phyloP scores from a whole-genome alignment of 2,329 filamentous ascomycete species.

The Aquanectria penicillioides region DNA sequence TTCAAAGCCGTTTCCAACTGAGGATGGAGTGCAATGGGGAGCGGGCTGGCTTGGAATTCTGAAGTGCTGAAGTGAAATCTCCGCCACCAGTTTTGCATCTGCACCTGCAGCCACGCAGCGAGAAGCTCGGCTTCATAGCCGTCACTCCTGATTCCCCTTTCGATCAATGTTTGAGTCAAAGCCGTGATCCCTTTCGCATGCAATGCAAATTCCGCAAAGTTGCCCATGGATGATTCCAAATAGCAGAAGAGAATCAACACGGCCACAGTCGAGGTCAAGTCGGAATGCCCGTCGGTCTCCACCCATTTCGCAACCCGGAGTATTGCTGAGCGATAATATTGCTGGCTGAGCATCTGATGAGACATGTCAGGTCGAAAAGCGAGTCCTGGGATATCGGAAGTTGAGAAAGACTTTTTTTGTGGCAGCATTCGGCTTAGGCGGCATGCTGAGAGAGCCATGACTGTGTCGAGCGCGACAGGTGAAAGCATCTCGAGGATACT shows the following conservation, averaged over 20 bases:
- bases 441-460: slow-evolving; percentile 20
- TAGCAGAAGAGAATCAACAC: slow-evolving; percentile 34
- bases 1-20: not conserved
- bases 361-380: slow-evolving; percentile 7
- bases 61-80: slow-evolving; percentile 33
- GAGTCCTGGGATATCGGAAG: not conserved
- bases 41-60: slow-evolving; percentile 16
- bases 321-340: slow-evolving; percentile 21
- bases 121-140: slow-evolving; percentile 3
- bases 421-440: slow-evolving; percentile 20
- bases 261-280: slow-evolving; percentile 2
- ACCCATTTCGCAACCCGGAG: slow-evolving; percentile 2
- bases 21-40: not conserved
- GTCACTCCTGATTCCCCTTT: not conserved
- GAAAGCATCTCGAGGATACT: not conserved
- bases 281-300: not conserved
- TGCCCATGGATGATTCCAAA: slow-evolving; percentile 37
- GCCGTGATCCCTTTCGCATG: slow-evolving; percentile 22
- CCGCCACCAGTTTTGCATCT: slow-evolving; percentile 40
- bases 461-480: slow-evolving; percentile 2
- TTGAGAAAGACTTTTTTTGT: not conserved
- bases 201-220: slow-evolving; percentile 29
- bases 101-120: slow-evolving; percentile 27
- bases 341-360: slow-evolving; percentile 11
- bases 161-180: not conserved